These are phyloP conservation scores for Didymosphaeria variabile DNA, from an alignment of 2,329 filamentous ascomycete genomes.

Conservation along the genomic window DNA sequence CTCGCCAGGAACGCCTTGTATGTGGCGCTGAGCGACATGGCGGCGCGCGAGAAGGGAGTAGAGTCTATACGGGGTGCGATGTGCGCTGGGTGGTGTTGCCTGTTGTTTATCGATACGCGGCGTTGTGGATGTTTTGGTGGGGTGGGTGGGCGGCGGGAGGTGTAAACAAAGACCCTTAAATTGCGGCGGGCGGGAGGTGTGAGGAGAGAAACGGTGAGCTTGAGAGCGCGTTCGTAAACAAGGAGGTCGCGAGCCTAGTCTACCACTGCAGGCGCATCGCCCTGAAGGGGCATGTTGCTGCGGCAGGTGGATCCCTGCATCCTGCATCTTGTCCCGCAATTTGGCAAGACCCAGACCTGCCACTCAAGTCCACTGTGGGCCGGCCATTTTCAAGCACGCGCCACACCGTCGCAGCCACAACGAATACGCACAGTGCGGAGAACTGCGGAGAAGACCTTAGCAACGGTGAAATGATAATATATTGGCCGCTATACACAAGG, in stretches of 20 bases:
- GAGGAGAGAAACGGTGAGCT: neutral
- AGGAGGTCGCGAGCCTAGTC: constrained; percentile 7
- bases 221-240: constrained; percentile 15
- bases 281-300: constrained; percentile 11
- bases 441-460: constrained; percentile 10
- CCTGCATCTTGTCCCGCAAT: constrained; percentile 11
- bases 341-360: neutral
- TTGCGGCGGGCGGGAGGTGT: neutral
- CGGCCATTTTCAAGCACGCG: neutral
- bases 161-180: constrained; percentile 14
- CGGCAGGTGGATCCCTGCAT: constrained; percentile 11
- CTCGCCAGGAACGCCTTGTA: constrained; percentile 58
- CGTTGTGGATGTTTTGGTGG: constrained; percentile 4
- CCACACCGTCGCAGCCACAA: constrained; percentile 2
- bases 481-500: constrained; percentile 15
- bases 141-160: neutral
- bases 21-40: constrained; percentile 50
- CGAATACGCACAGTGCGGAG: neutral
- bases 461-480: constrained; percentile 7
- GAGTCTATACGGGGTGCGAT: constrained; percentile 9
- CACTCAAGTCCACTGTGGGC: neutral
- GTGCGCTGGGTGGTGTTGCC: constrained; percentile 1
- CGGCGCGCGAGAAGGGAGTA: constrained; percentile 21
- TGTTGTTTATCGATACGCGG: constrained; percentile 19
- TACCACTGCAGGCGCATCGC: constrained; percentile 2